Percentiles rank a stretch among this genome's conserved stretches.
phyloP scores from a whole-genome alignment of 208 protist genomes.

The Trypanosoma melophagium region DNA sequence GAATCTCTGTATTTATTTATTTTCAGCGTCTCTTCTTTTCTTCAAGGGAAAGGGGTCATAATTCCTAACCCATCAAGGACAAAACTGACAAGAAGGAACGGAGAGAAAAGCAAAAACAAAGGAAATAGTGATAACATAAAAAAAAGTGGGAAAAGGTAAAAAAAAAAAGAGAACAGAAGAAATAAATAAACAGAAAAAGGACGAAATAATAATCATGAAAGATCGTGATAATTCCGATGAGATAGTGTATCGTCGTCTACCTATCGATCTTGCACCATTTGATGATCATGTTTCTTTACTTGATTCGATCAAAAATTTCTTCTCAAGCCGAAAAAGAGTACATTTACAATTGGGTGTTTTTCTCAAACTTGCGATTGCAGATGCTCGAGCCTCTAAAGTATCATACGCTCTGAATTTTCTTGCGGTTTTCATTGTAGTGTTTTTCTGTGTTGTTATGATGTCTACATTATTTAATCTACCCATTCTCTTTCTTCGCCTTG shows the following conservation, averaged over 20 bases:
- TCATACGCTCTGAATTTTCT: constrained; percentile 60
- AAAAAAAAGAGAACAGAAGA: neutral
- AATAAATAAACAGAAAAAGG: neutral
- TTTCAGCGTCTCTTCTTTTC: constrained; percentile 11
- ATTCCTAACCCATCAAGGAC: neutral
- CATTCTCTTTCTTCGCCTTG: constrained; percentile 65
- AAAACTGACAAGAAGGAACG: neutral
- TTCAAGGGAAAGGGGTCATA: neutral
- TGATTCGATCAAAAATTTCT: neutral
- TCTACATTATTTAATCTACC: constrained; percentile 64
- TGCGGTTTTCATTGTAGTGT: constrained; percentile 62
- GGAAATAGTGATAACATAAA: neutral
- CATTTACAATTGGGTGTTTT: constrained; percentile 29
- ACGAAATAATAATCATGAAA: constrained; percentile 17
- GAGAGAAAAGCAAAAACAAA: neutral
- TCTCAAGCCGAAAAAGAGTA: constrained; percentile 11
- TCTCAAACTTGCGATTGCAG: constrained; percentile 30
- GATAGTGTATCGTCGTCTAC: constrained; percentile 16
- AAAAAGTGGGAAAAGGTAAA: neutral
- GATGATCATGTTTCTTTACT: neutral
- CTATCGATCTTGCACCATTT: constrained; percentile 22
- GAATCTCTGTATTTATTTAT: constrained; percentile 5
- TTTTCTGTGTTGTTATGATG: constrained; percentile 51
- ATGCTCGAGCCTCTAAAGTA: constrained; percentile 34
- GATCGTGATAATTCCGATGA: neutral